Evolutionary conservation across 1,284 basidiomycete species (phyloP).

Genomic region (Pholiota adiposa): DNA sequence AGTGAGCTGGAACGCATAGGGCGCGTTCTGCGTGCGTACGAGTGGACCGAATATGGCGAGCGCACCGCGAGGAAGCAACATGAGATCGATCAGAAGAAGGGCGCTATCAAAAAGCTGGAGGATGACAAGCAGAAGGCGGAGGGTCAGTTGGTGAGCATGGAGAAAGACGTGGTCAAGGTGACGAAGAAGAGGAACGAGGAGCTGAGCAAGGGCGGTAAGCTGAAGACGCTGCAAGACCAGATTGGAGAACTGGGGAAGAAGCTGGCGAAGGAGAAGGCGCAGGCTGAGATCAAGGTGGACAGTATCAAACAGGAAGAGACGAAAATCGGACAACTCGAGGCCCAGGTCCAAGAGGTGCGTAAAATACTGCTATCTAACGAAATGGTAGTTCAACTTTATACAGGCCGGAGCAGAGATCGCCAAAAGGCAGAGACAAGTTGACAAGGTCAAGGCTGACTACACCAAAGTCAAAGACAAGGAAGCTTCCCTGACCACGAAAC

Average conservation of each 20-base stretch:
- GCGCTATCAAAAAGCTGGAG: constrained; percentile 50
- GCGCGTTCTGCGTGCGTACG: constrained; percentile 85
- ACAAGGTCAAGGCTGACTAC: constrained; percentile 64
- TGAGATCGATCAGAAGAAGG: constrained; percentile 63
- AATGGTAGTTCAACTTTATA: not conserved
- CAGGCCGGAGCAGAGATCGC: constrained; percentile 62
- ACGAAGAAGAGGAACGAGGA: constrained; percentile 66
- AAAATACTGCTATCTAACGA: not conserved
- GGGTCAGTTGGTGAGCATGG: constrained; percentile 68
- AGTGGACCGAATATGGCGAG: constrained; percentile 73
- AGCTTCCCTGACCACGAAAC: constrained; percentile 62
- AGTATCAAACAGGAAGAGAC: constrained; percentile 84
- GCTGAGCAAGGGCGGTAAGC: constrained; percentile 78
- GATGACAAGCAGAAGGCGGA: constrained; percentile 57
- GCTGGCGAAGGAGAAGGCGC: constrained; percentile 87
- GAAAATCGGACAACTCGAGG: constrained; percentile 58
- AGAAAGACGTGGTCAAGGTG: constrained; percentile 75
- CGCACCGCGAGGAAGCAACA: constrained; percentile 51
- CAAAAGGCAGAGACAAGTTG: constrained; percentile 64
- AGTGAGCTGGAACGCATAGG: constrained; percentile 91
- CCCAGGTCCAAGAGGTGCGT: constrained; percentile 66
- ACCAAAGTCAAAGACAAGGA: constrained; percentile 77
- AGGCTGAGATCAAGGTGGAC: constrained; percentile 83
- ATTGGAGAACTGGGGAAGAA: constrained; percentile 83
- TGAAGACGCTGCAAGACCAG: constrained; percentile 80